Evolutionary conservation across 768 basidiomycete species (phyloP), one percentile per base, ranked within the genome.

Genomic region (Pisolithus albus): DNA sequence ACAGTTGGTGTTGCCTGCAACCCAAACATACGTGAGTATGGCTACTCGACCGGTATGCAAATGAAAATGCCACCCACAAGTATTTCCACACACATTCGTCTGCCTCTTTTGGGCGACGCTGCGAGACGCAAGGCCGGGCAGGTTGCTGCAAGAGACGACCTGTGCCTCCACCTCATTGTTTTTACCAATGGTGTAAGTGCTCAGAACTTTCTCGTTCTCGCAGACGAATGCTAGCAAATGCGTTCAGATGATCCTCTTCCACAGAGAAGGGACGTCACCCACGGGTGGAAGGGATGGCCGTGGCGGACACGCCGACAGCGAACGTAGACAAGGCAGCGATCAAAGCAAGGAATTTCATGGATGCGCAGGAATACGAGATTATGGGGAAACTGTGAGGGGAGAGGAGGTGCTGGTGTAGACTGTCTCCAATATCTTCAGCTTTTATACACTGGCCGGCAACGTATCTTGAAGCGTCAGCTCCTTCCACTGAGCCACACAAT

Each of bases 101-200:
- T 53, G 52, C 45, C 11, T 53, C 57, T 24, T 51, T 46, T 37
- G 30, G 16, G 46, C 16, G 26, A 52, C 37, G 19, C 44, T 46
- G 19, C 51, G 51, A 13, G 38, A 39, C 5, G 43, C 7, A 11
- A 50, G 47, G 46, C 11, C 11, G n/a, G 40, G 18, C 19, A 28
- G 3, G 40, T 55, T 54, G 8, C 46, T 32, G 55, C 77, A 78
- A 19, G 67, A 62, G 4, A 70, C 53, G 21, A 58, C 46, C 26
- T 69, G 65, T 16, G 74, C 60, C 52, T 70, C 70, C 42, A 78
- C 77, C 48, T 77, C 68, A 47, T 66, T 67, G 54, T 73, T 64
- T 57, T 68, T 58, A 26, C 75, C 75, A 49, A 77, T 75, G 57
- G 61, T 73, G 1, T 56, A 45, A 21, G 53, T 42, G n/a, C 39